Evolutionary conservation across 257 asterid species (phyloP).

Genomic region (Verbascum thapsus): DNA sequence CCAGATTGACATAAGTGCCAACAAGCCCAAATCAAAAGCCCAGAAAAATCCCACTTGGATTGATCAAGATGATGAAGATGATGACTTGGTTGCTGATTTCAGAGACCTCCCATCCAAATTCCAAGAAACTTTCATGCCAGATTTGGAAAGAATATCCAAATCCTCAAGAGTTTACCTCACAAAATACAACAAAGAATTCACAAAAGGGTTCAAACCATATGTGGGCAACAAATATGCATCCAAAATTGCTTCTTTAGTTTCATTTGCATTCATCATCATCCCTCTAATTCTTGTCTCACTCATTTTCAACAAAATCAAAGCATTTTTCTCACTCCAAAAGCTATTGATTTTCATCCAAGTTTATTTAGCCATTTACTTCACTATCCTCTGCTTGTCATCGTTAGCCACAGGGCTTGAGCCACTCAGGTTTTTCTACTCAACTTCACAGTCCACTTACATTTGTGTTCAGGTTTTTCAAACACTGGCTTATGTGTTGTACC

Average conservation of each 20-base stretch:
- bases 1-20: too few species aligned
- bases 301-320: constrained; percentile 65
- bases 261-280: constrained; percentile 67
- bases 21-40: constrained; percentile 32
- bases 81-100: constrained; percentile 62
- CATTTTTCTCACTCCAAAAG: constrained; percentile 82
- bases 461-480: constrained; percentile 79
- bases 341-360: constrained; percentile 80
- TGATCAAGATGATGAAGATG: constrained; percentile 55
- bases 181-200: constrained; percentile 71
- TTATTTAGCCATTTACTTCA: constrained; percentile 79
- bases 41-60: constrained; percentile 40
- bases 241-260: constrained; percentile 59
- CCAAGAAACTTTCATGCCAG: constrained; percentile 78
- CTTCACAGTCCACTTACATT: constrained; percentile 82
- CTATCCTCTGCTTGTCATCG: constrained; percentile 73
- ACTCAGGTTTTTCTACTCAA: constrained; percentile 73
- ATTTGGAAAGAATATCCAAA: constrained; percentile 70
- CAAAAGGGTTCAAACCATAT: constrained; percentile 74
- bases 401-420: constrained; percentile 83
- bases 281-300: constrained; percentile 81
- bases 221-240: constrained; percentile 88
- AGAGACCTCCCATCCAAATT: constrained; percentile 70
- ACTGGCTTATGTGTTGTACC: constrained; percentile 73
- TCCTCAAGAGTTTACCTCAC: constrained; percentile 64